Conservation (phyloP, 441 rosid genomes). For the Bocquillonia castaneifolia region DNA sequence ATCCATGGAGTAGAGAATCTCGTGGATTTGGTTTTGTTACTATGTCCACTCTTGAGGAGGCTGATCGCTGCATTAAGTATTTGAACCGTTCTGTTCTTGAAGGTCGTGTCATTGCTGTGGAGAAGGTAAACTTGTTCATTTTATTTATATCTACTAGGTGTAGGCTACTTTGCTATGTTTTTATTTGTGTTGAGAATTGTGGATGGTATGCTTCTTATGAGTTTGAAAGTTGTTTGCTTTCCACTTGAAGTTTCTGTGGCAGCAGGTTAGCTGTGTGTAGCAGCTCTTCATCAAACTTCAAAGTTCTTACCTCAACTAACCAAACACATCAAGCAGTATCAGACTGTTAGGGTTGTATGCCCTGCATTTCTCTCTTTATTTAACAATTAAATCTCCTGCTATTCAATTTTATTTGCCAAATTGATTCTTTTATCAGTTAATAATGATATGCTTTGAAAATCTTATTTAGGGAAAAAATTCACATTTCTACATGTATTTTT, state of each 20-base stretch:
- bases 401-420: constrained; percentile 15
- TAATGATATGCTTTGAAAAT: too few species aligned
- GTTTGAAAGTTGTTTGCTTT: constrained; percentile 68
- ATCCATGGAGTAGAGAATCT: constrained; percentile 89
- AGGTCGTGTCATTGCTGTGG: constrained; percentile 83
- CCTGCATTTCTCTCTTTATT: constrained; percentile 67
- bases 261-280: constrained; percentile 96
- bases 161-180: not conserved
- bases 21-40: constrained; percentile 93
- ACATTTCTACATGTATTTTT: too few species aligned
- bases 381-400: constrained; percentile 24
- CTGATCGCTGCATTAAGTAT: constrained; percentile 68
- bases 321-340: constrained; percentile 56
- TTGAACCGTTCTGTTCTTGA: constrained; percentile 67
- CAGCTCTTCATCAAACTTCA: constrained; percentile 73
- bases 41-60: constrained; percentile 58
- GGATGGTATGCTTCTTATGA: constrained; percentile 28
- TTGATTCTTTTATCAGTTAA: not conserved
- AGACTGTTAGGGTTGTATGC: constrained; percentile 86
- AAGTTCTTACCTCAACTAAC: constrained; percentile 50
- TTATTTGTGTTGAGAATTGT: constrained; percentile 9
- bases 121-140: constrained; percentile 54
- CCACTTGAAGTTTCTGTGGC: constrained; percentile 75
- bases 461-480: too few species aligned
- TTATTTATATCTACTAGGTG: not conserved